These are phyloP conservation scores for Brassica juncea DNA, from an alignment of 345 rosid genomes.

Conservation along the genomic window DNA sequence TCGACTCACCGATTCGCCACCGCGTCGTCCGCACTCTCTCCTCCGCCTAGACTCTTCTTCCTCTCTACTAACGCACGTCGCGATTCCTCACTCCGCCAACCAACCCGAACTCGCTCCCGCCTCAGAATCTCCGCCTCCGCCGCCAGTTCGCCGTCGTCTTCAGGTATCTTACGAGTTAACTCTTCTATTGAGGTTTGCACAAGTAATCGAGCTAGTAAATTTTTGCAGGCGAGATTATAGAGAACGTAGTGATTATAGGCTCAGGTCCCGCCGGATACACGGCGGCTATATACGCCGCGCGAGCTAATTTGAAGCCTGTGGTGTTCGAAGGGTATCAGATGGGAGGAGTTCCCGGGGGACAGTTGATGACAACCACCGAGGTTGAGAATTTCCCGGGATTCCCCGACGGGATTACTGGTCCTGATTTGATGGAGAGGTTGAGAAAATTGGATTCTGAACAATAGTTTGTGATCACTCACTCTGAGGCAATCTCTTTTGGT, in stretches of 20 bases:
- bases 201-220: slow-evolving; percentile 12
- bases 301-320: slow-evolving; percentile 97
- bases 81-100: slow-evolving; percentile 41
- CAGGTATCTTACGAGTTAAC: slow-evolving; percentile 41
- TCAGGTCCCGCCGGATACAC: slow-evolving; percentile 99
- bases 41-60: slow-evolving; percentile 53
- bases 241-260: slow-evolving; percentile 88
- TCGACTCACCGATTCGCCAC: slow-evolving; percentile 37
- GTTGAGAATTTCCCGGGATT: slow-evolving; percentile 98
- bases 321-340: slow-evolving; percentile 95
- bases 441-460: neutral
- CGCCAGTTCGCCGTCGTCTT: slow-evolving; percentile 43
- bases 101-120: slow-evolving; percentile 42
- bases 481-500: neutral
- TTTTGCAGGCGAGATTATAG: slow-evolving; percentile 67
- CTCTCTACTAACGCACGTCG: slow-evolving; percentile 44
- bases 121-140: slow-evolving; percentile 66
- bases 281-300: slow-evolving; percentile 94
- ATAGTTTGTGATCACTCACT: neutral
- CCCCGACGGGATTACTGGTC: slow-evolving; percentile 98
- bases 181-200: neutral
- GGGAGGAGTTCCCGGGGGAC: slow-evolving; percentile 99
- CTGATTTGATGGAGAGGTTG: slow-evolving; percentile 97
- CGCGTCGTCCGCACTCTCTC: slow-evolving; percentile 43
- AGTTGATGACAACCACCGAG: slow-evolving; percentile 95